Base-by-base conservation (phyloP, 2,329 filamentous ascomycete species). In the Penicillium sp. region DNA sequence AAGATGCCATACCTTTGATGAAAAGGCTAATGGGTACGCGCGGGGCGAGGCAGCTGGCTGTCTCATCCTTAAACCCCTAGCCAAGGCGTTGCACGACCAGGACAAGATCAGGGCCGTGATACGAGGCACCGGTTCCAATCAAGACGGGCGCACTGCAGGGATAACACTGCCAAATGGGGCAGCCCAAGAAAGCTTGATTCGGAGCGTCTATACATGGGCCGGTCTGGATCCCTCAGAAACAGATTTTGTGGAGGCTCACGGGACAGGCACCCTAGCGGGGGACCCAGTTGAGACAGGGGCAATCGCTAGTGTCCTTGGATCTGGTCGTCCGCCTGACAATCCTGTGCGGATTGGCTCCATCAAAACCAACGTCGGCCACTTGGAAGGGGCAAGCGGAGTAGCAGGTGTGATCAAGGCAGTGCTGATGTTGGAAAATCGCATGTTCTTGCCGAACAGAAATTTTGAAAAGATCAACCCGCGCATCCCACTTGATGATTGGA, bases 21-120 rank as follows among this genome's bases (percentile, higher is more conserved):
- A 70, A 7, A 62, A 68, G 11, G 78, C 75, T 0, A 72, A 76
- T 51, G 80, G 80, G 1, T 82, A 81, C 57, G 75, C 69, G 0
- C 71, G 79, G 13, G 79, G 78, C 3, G 80, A 82, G 62, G 80
- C 75, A 7, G 66, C 76, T 13, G 75, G 67, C 2, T 65, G 70
- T 25, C 34, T 82, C 7, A 54, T 79, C 0, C 51, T 82, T 10
- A 81, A 81, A 59, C 72, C 68, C 0, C 55, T 81, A 0, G 59
- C 66, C 8, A 68, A 76, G 44, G 79, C 79, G 1, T 45, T 81
- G 9, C 63, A 66, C 21, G 75, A 78, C 31, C 70, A 71, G 3
- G 75, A 82, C 59, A 68, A 68, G 0, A 76, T 82, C 29, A 70
- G 75, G 5, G 75, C 75, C 2, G 65, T 81, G 4, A 79, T 82